Evolutionary conservation across 306 rosid genomes (phyloP).

Genomic region (Sphenostylis stenocarpa): DNA sequence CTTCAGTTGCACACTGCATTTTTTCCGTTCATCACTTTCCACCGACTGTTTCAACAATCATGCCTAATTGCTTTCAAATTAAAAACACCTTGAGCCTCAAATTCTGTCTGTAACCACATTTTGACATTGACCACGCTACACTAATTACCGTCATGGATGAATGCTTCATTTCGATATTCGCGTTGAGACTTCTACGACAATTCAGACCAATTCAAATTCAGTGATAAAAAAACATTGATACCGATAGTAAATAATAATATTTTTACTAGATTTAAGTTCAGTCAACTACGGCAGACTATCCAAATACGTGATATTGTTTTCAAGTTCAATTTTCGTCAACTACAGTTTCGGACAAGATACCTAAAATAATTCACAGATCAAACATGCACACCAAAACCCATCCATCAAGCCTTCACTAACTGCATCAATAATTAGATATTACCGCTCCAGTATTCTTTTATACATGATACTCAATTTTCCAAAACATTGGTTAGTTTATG

Average conservation of each 20-base stretch:
- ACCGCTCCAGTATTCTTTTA: background rate
- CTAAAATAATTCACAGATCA: constrained; percentile 8
- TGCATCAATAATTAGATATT: background rate
- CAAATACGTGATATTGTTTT: background rate
- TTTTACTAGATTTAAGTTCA: background rate
- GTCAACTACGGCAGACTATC: background rate
- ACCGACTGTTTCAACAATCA: background rate
- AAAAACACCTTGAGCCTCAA: background rate
- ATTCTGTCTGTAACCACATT: background rate
- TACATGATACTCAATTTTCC: background rate
- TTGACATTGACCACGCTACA: background rate
- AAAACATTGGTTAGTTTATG: constrained; percentile 3
- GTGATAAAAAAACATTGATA: background rate
- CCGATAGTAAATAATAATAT: background rate
- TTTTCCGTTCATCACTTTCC: background rate
- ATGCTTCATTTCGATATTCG: background rate
- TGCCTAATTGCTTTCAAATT: no score
- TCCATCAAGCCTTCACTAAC: background rate
- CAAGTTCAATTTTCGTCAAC: constrained; percentile 12
- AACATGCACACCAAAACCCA: background rate
- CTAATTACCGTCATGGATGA: background rate
- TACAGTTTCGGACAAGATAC: background rate
- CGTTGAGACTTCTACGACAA: background rate
- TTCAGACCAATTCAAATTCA: background rate
- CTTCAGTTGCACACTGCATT: no score